These are phyloP conservation scores for Penicillium canescens DNA, from an alignment of 495 filamentous ascomycete genomes.

Conservation along the genomic window DNA sequence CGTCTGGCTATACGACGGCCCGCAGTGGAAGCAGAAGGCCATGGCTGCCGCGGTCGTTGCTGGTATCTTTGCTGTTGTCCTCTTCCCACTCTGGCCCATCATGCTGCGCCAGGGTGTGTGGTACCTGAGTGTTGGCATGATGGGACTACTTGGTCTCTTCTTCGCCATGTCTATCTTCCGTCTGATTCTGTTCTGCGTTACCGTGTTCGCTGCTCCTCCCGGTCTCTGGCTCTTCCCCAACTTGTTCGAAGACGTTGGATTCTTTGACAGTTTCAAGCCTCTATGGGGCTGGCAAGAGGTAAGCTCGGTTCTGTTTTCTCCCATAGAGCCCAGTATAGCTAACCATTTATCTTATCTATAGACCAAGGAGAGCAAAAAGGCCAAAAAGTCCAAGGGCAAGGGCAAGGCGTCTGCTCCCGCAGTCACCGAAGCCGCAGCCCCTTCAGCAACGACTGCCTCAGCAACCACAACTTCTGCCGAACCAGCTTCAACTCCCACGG, in stretches of 20 bases:
- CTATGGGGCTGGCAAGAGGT: conserved; percentile 99
- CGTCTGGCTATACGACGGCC: conserved; percentile 93
- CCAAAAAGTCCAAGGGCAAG: conserved; percentile 65
- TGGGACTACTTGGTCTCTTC: conserved; percentile 90
- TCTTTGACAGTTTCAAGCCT: conserved; percentile 96
- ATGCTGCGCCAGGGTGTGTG: conserved; percentile 90
- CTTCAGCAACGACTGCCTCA: conserved; percentile 38
- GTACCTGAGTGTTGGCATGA: conserved; percentile 94
- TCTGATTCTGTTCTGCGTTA: conserved; percentile 90
- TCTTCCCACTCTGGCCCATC: conserved; percentile 97
- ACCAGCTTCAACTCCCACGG: conserved; percentile 42
- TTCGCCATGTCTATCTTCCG: conserved; percentile 97
- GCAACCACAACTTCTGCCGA: conserved; percentile 61
- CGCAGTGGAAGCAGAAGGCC: conserved; percentile 88
- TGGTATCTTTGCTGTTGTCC: conserved; percentile 79
- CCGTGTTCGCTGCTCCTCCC: conserved; percentile 79
- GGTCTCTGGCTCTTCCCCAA: conserved; percentile 98
- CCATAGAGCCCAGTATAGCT: neutral
- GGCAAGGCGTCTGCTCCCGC: conserved; percentile 24
- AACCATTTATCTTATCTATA: conserved; percentile 12
- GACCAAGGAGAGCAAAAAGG: conserved; percentile 59
- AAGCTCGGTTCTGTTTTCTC: conserved; percentile 12
- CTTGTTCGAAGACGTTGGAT: conserved; percentile 96
- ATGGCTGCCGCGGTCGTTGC: conserved; percentile 82
- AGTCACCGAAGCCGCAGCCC: conserved; percentile 41